Evolutionary conservation across 345 rosid species (phyloP).

Genomic region (Tarenaya hassleriana): DNA sequence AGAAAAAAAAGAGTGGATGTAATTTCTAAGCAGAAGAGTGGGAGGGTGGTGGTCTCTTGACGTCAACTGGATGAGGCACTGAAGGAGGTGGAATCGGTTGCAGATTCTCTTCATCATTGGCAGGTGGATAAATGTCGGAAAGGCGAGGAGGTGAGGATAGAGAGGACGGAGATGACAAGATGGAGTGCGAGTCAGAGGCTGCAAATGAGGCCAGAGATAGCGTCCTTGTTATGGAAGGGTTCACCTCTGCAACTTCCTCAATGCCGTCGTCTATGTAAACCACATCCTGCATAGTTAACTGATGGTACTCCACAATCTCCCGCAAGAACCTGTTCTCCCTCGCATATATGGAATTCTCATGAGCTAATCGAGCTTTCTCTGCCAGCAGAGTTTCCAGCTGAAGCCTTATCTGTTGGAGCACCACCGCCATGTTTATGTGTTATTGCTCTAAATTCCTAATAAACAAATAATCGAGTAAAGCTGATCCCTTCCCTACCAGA

Average conservation of each 20-base stretch:
- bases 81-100: slow-evolving; percentile 7
- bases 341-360: slow-evolving; percentile 65
- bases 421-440: too few species aligned
- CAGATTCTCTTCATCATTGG: slow-evolving; percentile 7
- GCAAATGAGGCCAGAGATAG: slow-evolving; percentile 31
- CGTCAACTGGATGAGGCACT: too few species aligned
- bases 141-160: not conserved
- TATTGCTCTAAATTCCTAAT: slow-evolving; percentile 30
- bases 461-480: too few species aligned
- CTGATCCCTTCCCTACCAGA: too few species aligned
- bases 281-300: slow-evolving; percentile 90
- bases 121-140: too few species aligned
- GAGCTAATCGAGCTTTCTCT: slow-evolving; percentile 85
- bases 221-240: slow-evolving; percentile 37
- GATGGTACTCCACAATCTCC: slow-evolving; percentile 92
- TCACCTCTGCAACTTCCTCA: slow-evolving; percentile 57
- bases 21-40: too few species aligned
- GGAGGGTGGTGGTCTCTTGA: too few species aligned
- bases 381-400: slow-evolving; percentile 88
- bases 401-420: slow-evolving; percentile 94
- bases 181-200: too few species aligned
- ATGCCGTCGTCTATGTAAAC: slow-evolving; percentile 71
- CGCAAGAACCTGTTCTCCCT: slow-evolving; percentile 84
- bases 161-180: slow-evolving; percentile 9
- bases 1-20: too few species aligned